Base-by-base conservation (phyloP, 352 stramenopile species). In the Phytophthora chlamydospora region DNA sequence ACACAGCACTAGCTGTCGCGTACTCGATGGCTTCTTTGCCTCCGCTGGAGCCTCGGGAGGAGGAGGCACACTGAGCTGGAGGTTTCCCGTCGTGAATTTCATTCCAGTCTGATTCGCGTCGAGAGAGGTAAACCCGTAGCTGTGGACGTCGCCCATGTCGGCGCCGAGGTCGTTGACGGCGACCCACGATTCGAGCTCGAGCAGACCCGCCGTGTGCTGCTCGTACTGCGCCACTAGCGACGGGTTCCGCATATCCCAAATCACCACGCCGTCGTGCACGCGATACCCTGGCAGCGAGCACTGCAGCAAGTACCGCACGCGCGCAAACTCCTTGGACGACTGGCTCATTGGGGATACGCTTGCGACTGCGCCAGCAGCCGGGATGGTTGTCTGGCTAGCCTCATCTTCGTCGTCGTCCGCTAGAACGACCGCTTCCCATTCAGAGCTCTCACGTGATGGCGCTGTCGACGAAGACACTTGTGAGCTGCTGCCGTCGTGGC, bases 151-250 rank as follows among this genome's bases (percentile, higher is more conserved):
- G 1, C 60, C 53, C 70, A 95, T 80, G 10, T 80, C 73, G 1
- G 71, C 60, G 1, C 83, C 85, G 8, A 95, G 66, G 50, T 88
- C 75, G 43, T 91, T 80, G 0, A 91, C 78, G 10, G 81, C 67
- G 6, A 92, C 80, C 83, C 83, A 93, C 3, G 82, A 91, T 27
- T 93, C 82, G 21, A 93, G 68, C 49, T 91, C 75, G 6, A 95
- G 58, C 2, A 95, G 32, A 0, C 83, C 84, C 0, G 47, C 54
- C 0, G 70, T 65, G 12, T 78, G 67, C 6, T 81, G 66, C 17
- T 86, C 80, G 56, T 90, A 93, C 43, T 92, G 77, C 1, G 62
- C 66, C 0, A 83, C 50, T 0, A 91, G 66, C 8, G 64, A 69
- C 38, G 80, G 75, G 46, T 88, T 91, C 17, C 71, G 74, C 76